Conservation (phyloP, 257 asterid species). For the Agastache rugosa region DNA sequence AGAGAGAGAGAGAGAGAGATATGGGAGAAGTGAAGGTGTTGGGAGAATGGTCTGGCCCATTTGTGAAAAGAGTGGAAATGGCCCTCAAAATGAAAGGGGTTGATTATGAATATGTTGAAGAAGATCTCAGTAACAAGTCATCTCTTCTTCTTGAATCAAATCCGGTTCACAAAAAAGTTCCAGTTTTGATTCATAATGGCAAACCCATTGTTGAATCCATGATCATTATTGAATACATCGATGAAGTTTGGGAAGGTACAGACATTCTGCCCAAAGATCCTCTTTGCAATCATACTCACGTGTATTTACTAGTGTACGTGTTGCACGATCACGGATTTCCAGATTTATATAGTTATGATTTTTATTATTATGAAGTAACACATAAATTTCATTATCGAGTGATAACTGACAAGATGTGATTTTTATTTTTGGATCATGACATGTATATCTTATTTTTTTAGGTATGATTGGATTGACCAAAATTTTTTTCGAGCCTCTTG, state of each 20-base stretch:
- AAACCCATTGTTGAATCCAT: conserved; percentile 22
- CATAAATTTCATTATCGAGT: too few species aligned
- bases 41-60: conserved; percentile 39
- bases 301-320: too few species aligned
- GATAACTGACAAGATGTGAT: too few species aligned
- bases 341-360: too few species aligned
- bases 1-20: too few species aligned
- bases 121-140: conserved; percentile 28
- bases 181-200: conserved; percentile 30
- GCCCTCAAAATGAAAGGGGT: conserved; percentile 33
- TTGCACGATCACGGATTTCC: too few species aligned
- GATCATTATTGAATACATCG: conserved; percentile 36
- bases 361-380: too few species aligned
- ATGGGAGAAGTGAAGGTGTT: conserved; percentile 55
- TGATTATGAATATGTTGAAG: conserved; percentile 31
- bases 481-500: too few species aligned
- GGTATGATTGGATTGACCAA: too few species aligned
- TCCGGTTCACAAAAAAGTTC: conserved; percentile 29
- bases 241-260: conserved; percentile 18
- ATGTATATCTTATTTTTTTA: too few species aligned
- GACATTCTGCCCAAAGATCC: conserved; percentile 32
- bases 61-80: conserved; percentile 29
- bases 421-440: too few species aligned
- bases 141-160: conserved; percentile 15
- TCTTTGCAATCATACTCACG: too few species aligned